Evolutionary conservation across 768 basidiomycete genomes (phyloP).

Genomic region (Coprinopsis strossmayeri): DNA sequence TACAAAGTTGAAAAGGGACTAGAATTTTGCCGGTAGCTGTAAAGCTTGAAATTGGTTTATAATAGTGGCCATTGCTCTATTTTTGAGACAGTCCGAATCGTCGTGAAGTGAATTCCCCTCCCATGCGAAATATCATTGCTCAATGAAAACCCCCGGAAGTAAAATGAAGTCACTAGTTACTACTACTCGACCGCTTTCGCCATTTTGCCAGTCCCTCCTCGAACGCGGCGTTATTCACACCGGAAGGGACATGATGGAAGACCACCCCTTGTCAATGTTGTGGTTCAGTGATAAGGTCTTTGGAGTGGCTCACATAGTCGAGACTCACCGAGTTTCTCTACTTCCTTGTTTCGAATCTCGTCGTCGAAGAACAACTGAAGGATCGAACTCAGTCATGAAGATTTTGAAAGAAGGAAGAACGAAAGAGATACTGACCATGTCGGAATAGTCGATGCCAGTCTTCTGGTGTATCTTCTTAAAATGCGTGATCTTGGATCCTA

Average conservation of each 20-base stretch:
- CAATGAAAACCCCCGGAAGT: no score
- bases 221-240: constrained; percentile 55
- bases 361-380: constrained; percentile 67
- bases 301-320: no score
- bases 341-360: constrained; percentile 55
- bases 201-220: constrained; percentile 68
- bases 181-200: constrained; percentile 35
- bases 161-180: background rate
- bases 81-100: no score
- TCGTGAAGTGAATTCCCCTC: no score
- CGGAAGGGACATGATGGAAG: constrained; percentile 64
- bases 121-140: no score
- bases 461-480: constrained; percentile 68
- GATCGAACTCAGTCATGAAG: no score
- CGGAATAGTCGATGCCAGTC: constrained; percentile 71
- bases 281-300: no score
- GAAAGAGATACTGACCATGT: constrained; percentile 59
- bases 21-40: no score
- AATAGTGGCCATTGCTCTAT: no score
- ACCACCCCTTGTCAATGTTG: no score
- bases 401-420: background rate
- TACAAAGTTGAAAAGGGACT: no score
- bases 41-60: no score
- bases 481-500: constrained; percentile 76
- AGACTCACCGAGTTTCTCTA: constrained; percentile 56